A percentile compares a stretch with the other conserved stretches of the same genome.
These are phyloP conservation scores for Petunia hybrid DNA, from an alignment of 305 asterid genomes.

Conservation along the genomic window DNA sequence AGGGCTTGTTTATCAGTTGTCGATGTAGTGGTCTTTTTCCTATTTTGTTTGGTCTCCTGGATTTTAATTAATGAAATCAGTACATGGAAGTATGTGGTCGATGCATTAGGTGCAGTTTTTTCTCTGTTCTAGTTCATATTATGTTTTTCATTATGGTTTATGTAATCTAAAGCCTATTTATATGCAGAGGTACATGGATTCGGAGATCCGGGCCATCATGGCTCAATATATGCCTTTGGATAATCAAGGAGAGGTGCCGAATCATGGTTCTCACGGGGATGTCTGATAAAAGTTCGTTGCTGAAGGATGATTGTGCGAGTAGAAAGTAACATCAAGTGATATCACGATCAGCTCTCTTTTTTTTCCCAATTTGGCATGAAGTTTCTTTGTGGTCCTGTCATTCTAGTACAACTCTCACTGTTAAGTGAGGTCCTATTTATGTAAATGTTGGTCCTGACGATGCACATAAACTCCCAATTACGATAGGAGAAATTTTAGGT, in stretches of 20 bases:
- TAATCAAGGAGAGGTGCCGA: slow-evolving; percentile 72
- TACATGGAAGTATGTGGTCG: not conserved
- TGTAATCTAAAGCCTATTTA: not conserved
- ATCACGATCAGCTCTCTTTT: slow-evolving; percentile 4
- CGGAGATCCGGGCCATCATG: slow-evolving; percentile 95
- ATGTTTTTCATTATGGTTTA: not conserved
- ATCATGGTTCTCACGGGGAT: slow-evolving; percentile 41
- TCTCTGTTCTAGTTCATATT: not conserved
- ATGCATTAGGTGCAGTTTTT: not conserved
- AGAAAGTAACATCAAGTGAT: slow-evolving; percentile 22
- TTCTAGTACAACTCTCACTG: slow-evolving; percentile 24
- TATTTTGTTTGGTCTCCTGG: not conserved
- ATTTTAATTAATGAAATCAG: not conserved
- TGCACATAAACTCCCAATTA: slow-evolving; percentile 28
- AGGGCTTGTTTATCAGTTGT: slow-evolving; percentile 1
- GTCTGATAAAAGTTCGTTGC: slow-evolving; percentile 36
- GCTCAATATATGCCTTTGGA: slow-evolving; percentile 97
- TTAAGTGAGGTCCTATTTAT: slow-evolving; percentile 22
- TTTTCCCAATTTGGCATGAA: slow-evolving; percentile 4
- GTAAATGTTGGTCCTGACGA: slow-evolving; percentile 32
- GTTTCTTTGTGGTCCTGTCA: slow-evolving; percentile 13
- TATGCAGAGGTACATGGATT: slow-evolving; percentile 86
- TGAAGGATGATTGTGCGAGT: slow-evolving; percentile 10
- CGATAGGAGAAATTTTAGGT: slow-evolving; percentile 25
- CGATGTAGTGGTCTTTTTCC: not conserved